Evolutionary conservation across 768 basidiomycete species (phyloP).

Genomic region (Agrocybe praecox): DNA sequence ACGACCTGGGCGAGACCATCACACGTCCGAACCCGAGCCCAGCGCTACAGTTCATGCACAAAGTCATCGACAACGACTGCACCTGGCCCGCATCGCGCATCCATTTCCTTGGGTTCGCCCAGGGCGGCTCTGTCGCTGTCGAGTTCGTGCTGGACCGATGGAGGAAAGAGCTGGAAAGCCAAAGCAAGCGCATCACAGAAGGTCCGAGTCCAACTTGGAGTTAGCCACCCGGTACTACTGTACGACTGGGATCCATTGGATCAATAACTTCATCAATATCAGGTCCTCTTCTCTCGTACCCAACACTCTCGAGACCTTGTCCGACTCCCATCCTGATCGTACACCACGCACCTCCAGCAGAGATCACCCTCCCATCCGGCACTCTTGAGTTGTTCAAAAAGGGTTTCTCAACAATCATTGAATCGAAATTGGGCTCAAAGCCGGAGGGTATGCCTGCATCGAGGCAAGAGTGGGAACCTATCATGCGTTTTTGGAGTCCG

Average conservation of each 20-base stretch:
- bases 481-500: slow-evolving; percentile 90
- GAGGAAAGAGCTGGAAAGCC: slow-evolving; percentile 35
- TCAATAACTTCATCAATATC: slow-evolving; percentile 70
- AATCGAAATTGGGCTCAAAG: slow-evolving; percentile 48
- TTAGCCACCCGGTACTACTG: too few species aligned
- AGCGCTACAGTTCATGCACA: slow-evolving; percentile 58
- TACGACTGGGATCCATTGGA: slow-evolving; percentile 58
- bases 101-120: slow-evolving; percentile 87
- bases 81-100: slow-evolving; percentile 70
- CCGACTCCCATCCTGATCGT: slow-evolving; percentile 67
- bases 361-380: slow-evolving; percentile 43
- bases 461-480: slow-evolving; percentile 76
- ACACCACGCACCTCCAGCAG: slow-evolving; percentile 51
- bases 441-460: slow-evolving; percentile 73
- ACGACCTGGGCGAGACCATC: slow-evolving; percentile 74
- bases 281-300: slow-evolving; percentile 80
- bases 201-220: too few species aligned
- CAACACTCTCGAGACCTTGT: slow-evolving; percentile 53
- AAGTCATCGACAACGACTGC: slow-evolving; percentile 59
- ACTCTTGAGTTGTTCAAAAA: slow-evolving; percentile 58
- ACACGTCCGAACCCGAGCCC: slow-evolving; percentile 71
- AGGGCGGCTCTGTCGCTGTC: slow-evolving; percentile 79
- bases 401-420: slow-evolving; percentile 53
- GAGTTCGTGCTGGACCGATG: slow-evolving; percentile 68
- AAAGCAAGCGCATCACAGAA: too few species aligned